phyloP scores from a whole-genome alignment of 768 basidiomycete species.

The Tricholoma bakamatsutake region DNA sequence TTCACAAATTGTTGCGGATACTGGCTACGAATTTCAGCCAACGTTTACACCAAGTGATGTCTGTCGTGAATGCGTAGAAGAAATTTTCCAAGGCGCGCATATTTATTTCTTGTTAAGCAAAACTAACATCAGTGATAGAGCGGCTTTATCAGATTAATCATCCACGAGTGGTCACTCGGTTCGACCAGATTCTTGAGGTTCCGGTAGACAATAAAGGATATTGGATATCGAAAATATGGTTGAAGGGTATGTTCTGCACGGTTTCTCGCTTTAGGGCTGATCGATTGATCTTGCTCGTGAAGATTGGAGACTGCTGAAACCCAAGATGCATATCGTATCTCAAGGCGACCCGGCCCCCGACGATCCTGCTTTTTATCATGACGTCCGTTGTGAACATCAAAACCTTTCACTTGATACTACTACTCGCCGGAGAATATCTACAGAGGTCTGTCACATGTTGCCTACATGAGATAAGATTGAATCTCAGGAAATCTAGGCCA shows the following conservation, averaged over 20 bases:
- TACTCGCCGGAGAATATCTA: slow-evolving; percentile 57
- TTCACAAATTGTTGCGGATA: slow-evolving; percentile 34
- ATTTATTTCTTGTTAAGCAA: slow-evolving; percentile 7
- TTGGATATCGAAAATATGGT: slow-evolving; percentile 79
- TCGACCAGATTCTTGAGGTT: slow-evolving; percentile 47
- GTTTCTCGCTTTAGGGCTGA: not conserved
- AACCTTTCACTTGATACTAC: slow-evolving; percentile 48
- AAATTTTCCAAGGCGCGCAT: slow-evolving; percentile 48
- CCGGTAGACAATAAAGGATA: slow-evolving; percentile 39
- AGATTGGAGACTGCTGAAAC: slow-evolving; percentile 74
- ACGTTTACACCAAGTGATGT: slow-evolving; percentile 43
- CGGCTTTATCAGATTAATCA: slow-evolving; percentile 66
- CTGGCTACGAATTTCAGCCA: slow-evolving; percentile 45
- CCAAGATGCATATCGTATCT: slow-evolving; percentile 65
- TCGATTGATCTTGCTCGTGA: not conserved
- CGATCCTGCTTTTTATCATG: slow-evolving; percentile 42
- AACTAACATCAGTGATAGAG: slow-evolving; percentile 35
- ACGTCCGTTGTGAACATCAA: slow-evolving; percentile 74
- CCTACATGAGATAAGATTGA: not conserved
- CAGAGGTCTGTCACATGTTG: slow-evolving; percentile 35
- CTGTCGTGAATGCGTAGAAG: slow-evolving; percentile 54
- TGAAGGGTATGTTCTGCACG: slow-evolving; percentile 47
- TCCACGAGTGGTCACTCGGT: slow-evolving; percentile 49
- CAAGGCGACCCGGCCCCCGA: slow-evolving; percentile 66
- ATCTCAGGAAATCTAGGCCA: slow-evolving; percentile 38